A percentile compares a stretch with the other conserved stretches of the same genome.
Conservation (phyloP, 2,329 filamentous ascomycete species). For the Trichoderma koningii region DNA sequence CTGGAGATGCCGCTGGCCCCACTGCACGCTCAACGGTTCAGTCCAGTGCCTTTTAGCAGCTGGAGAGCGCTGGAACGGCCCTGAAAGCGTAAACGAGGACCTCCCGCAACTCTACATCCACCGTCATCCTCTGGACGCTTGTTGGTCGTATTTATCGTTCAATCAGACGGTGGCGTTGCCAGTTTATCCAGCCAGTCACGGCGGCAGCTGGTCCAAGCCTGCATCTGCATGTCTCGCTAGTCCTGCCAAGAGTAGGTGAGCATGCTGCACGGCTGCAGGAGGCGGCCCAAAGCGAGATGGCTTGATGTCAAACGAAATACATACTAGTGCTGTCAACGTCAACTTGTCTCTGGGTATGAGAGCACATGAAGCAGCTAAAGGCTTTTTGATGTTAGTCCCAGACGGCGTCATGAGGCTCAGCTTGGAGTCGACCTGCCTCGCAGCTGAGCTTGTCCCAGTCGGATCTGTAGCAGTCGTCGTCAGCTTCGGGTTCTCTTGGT, state of each 20-base stretch:
- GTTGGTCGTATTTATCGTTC: neutral
- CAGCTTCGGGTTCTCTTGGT: neutral
- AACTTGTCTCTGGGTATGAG: too few relatives aligned
- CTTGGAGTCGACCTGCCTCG: too few relatives aligned
- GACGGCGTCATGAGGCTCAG: neutral
- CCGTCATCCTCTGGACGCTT: neutral
- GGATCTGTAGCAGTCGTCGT: too few relatives aligned
- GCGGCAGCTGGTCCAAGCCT: neutral
- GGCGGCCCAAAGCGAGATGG: neutral
- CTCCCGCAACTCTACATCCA: too few relatives aligned
- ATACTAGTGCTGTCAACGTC: neutral
- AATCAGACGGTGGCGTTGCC: neutral
- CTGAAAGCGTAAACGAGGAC: too few relatives aligned
- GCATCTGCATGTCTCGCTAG: neutral
- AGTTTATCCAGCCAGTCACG: slow-evolving; percentile 23
- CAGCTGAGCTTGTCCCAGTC: neutral
- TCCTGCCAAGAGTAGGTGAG: slow-evolving; percentile 1
- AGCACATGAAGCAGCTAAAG: too few relatives aligned
- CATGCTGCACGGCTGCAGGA: slow-evolving; percentile 9
- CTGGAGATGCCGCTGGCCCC: too few relatives aligned
- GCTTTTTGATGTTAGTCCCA: too few relatives aligned
- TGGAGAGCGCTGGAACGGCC: too few relatives aligned
- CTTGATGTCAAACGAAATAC: neutral
- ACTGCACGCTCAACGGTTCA: too few relatives aligned
- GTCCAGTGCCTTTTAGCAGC: too few relatives aligned